A percentile compares a stretch with the other conserved stretches of the same genome.
Evolutionary conservation across 257 asterid species (phyloP).

Genomic region (Mentha longifolia): DNA sequence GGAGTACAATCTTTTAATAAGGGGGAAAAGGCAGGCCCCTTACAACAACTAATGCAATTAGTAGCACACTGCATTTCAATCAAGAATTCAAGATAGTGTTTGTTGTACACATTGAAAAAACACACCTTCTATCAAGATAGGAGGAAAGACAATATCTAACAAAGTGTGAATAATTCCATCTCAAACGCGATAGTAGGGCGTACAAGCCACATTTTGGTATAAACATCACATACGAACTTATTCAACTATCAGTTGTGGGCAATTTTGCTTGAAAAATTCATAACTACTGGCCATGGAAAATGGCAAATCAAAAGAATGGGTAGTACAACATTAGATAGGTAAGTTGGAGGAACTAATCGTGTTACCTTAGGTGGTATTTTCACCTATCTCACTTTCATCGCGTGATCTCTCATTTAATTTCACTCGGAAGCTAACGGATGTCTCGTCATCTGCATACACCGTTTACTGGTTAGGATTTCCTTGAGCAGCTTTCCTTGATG

Average conservation of each 20-base stretch:
- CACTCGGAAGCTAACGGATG: constrained; percentile 18
- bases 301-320: constrained; percentile 39
- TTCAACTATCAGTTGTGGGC: constrained; percentile 11
- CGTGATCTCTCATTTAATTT: constrained; percentile 21
- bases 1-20: too few species aligned
- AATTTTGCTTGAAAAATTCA: constrained; percentile 16
- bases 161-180: constrained; percentile 10
- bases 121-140: constrained; percentile 16
- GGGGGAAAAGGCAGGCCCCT: not conserved
- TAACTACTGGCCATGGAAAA: constrained; percentile 30
- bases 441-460: constrained; percentile 27
- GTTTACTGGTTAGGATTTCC: constrained; percentile 6
- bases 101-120: constrained; percentile 22
- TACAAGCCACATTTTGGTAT: constrained; percentile 10
- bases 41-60: not conserved
- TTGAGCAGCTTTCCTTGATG: constrained; percentile 30
- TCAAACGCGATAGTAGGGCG: not conserved
- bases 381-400: constrained; percentile 31
- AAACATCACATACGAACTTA: constrained; percentile 27
- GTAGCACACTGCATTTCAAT: not conserved
- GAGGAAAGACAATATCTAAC: not conserved
- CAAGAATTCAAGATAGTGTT: constrained; percentile 22
- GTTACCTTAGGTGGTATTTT: constrained; percentile 29
- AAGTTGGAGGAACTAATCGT: not conserved
- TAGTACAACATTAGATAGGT: constrained; percentile 31